Conservation (phyloP, 2,329 filamentous ascomycete genomes). For the Alternaria atra region DNA sequence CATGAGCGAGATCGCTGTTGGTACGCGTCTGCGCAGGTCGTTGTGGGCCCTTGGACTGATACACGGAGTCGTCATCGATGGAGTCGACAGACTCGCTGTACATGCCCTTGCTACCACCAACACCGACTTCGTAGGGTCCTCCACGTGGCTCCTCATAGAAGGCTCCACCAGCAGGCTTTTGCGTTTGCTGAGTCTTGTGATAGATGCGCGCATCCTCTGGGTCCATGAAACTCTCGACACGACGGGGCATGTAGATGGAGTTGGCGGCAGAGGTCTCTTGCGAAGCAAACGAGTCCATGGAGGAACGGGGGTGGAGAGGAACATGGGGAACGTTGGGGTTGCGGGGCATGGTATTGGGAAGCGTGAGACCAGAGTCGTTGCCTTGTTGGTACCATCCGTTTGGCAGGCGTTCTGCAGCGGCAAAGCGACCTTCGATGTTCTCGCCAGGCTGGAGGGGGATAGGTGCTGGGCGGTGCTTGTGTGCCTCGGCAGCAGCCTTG, state of each 20-base stretch:
- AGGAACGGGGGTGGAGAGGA: slow-evolving; percentile 66
- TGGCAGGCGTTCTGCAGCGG: slow-evolving; percentile 72
- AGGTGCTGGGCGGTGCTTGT: slow-evolving; percentile 58
- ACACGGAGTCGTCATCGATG: slow-evolving; percentile 47
- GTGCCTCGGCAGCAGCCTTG: slow-evolving; percentile 63
- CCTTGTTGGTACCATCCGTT: slow-evolving; percentile 74
- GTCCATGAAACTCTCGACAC: slow-evolving; percentile 79
- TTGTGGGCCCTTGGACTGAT: slow-evolving; percentile 40
- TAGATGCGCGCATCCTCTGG: slow-evolving; percentile 80
- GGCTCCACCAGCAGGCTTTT: slow-evolving; percentile 57
- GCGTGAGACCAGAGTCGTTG: slow-evolving; percentile 72
- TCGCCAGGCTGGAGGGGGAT: slow-evolving; percentile 76
- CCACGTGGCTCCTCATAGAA: slow-evolving; percentile 48
- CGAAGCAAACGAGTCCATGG: slow-evolving; percentile 72
- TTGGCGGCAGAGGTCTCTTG: slow-evolving; percentile 62
- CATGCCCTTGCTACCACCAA: slow-evolving; percentile 33
- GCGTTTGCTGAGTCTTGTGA: slow-evolving; percentile 68
- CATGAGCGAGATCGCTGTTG: slow-evolving; percentile 33
- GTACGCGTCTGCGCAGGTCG: slow-evolving; percentile 34
- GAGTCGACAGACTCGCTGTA: slow-evolving; percentile 50
- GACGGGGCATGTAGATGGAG: slow-evolving; percentile 71
- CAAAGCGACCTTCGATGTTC: slow-evolving; percentile 80
- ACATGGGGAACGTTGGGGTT: slow-evolving; percentile 57
- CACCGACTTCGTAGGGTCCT: slow-evolving; percentile 38
- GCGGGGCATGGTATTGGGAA: slow-evolving; percentile 58